phyloP scores from a whole-genome alignment of 2,329 filamentous ascomycete genomes.

The Diatrype stigma region DNA sequence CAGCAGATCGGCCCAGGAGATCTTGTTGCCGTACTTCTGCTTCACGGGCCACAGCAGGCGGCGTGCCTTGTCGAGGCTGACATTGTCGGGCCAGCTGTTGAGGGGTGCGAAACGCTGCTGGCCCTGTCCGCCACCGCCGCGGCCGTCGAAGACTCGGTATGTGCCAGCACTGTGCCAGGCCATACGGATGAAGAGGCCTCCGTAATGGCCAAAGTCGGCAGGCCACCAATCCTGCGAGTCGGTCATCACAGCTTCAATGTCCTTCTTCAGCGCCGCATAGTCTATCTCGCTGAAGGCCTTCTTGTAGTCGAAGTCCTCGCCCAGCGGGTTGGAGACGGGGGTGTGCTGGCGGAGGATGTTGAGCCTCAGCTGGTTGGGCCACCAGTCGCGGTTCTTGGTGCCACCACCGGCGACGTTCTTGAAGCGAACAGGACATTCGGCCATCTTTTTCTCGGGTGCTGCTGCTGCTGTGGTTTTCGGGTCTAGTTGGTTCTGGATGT shows the following conservation, averaged over 20 bases:
- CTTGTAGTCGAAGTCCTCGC: slow-evolving; percentile 66
- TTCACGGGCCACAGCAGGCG: slow-evolving; percentile 78
- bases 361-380: slow-evolving; percentile 64
- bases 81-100: slow-evolving; percentile 80
- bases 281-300: slow-evolving; percentile 69
- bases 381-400: slow-evolving; percentile 68
- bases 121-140: slow-evolving; percentile 68
- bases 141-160: slow-evolving; percentile 70
- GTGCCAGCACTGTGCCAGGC: slow-evolving; percentile 79
- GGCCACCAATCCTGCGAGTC: slow-evolving; percentile 80
- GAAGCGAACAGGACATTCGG: slow-evolving; percentile 1
- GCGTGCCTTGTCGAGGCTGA: slow-evolving; percentile 73
- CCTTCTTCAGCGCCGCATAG: slow-evolving; percentile 69
- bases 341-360: slow-evolving; percentile 72
- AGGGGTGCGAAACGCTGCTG: slow-evolving; percentile 78
- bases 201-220: slow-evolving; percentile 77
- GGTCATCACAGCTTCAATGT: slow-evolving; percentile 67
- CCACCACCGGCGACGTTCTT: slow-evolving; percentile 54
- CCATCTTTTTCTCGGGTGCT: not conserved
- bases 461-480: not conserved
- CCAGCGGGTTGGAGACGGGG: slow-evolving; percentile 57
- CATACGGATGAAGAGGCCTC: slow-evolving; percentile 75
- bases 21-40: slow-evolving; percentile 79
- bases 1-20: slow-evolving; percentile 73
- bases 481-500: not conserved